Base-by-base conservation (phyloP, 352 stramenopile species). In the Globisporangium paroecandrum region DNA sequence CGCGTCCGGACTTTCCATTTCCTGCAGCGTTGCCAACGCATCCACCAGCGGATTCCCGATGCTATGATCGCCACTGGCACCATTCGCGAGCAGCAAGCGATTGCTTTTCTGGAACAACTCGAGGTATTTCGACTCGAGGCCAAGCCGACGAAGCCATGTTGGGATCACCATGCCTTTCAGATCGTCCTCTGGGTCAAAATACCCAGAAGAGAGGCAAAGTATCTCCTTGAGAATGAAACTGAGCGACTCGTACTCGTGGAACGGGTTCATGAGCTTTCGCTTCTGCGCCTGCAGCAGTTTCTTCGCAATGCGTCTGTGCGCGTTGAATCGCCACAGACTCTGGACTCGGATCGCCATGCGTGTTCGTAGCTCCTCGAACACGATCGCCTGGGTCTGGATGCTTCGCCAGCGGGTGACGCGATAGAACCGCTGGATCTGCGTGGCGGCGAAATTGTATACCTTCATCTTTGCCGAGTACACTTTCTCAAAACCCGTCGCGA, bases 291-390 rank as follows among this genome's bases (percentile, higher is more conserved):
- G 62, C 3, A 91, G 55, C 3, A 93, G 64, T 18, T 79, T 79
- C 27, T 64, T 71, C 0, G 83, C 84, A 27, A 79, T 66, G 22
- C 83, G 81, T 4, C 75, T 69, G 22, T 91, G 81, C 0, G 76
- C 72, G 41, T 76, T 89, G 32, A 82, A 73, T 1, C 81, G 78
- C 87, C 87, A 95, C 1, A 77, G 73, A 8, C 59, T 64, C 68
- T 95, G 87, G 29, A 95, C 78, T 10, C 83, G 78, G 7, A 58
- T 60, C 9, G 77, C 84, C 87, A 94, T 93, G 18, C 73, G 75
- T 7, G 66, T 62, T 4, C 75, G 77, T 22, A 85, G 69, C 64
- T 88, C 78, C 0, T 58, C 27, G 12, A 65, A 65, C 36, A 91
- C 79, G 27, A 89, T 59, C 10, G 59, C 38, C 5, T 71, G 65